phyloP scores from a whole-genome alignment of 257 asterid genomes.

The Rauvolfia tetraphylla region DNA sequence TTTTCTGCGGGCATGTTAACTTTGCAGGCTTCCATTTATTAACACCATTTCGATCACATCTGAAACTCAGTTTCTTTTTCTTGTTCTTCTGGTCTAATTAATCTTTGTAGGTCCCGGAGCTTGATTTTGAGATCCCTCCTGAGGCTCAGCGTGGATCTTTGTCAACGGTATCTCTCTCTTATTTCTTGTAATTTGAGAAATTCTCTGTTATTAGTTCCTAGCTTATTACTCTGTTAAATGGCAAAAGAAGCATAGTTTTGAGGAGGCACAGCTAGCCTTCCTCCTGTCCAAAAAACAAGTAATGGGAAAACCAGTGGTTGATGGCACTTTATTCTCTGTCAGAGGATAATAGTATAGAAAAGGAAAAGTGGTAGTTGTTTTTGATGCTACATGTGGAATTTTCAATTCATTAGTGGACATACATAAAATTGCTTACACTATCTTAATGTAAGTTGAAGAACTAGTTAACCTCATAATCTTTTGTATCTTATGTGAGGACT shows the following conservation, averaged over 20 bases:
- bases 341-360: background rate
- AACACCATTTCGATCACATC: background rate
- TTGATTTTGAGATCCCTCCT: slow-evolving; percentile 92
- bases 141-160: slow-evolving; percentile 97
- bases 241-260: background rate
- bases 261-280: background rate
- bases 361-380: background rate
- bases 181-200: slow-evolving; percentile 7
- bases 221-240: background rate
- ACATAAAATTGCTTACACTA: background rate
- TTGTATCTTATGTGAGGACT: background rate
- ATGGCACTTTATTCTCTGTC: background rate
- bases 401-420: too few species aligned
- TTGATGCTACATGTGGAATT: background rate
- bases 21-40: background rate
- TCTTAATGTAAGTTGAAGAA: background rate
- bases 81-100: slow-evolving; percentile 15
- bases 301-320: background rate
- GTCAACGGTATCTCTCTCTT: slow-evolving; percentile 63
- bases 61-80: background rate
- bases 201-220: background rate
- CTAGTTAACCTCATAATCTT: background rate
- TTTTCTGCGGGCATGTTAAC: background rate
- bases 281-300: background rate
- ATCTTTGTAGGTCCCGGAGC: slow-evolving; percentile 76